Percentiles rank a stretch among this genome's conserved stretches.
phyloP scores from a whole-genome alignment of 305 asterid species.

The Fraxinus greggii region DNA sequence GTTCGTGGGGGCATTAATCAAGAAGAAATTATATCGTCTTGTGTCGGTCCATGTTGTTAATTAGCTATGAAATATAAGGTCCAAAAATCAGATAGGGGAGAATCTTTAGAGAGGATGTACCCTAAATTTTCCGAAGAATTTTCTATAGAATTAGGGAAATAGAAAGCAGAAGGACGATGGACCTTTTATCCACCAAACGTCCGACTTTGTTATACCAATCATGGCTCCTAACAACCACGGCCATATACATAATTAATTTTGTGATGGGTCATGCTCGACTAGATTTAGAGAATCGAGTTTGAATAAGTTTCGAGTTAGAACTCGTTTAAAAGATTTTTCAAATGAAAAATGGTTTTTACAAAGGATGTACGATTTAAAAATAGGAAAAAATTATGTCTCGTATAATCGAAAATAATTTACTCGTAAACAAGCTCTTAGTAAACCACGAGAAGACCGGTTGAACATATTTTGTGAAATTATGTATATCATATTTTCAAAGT shows the following conservation, averaged over 20 bases:
- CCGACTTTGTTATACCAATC: background rate
- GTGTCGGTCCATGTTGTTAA: slow-evolving; percentile 40
- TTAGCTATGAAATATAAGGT: slow-evolving; percentile 13
- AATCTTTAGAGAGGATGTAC: background rate
- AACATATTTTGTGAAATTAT: background rate
- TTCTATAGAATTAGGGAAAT: background rate
- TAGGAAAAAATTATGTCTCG: background rate
- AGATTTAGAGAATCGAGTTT: background rate
- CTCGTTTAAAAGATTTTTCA: background rate
- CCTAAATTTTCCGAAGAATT: background rate
- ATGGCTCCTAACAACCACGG: background rate
- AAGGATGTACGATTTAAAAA: too few relatives aligned
- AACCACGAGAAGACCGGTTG: background rate
- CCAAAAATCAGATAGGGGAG: background rate
- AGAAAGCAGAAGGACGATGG: slow-evolving; percentile 12
- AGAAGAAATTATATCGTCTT: slow-evolving; percentile 18
- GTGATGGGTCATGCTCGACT: background rate
- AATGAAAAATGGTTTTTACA: too few relatives aligned
- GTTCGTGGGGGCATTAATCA: slow-evolving; percentile 12
- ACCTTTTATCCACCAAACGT: slow-evolving; percentile 31
- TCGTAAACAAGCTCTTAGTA: background rate
- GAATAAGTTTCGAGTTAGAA: too few relatives aligned
- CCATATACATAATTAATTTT: background rate
- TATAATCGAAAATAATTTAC: background rate
- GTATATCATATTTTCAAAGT: background rate